A percentile compares a stretch with the other conserved stretches of the same genome.
These are phyloP conservation scores for Leishmania turanica DNA, from an alignment of 208 protist species.

Conservation along the genomic window DNA sequence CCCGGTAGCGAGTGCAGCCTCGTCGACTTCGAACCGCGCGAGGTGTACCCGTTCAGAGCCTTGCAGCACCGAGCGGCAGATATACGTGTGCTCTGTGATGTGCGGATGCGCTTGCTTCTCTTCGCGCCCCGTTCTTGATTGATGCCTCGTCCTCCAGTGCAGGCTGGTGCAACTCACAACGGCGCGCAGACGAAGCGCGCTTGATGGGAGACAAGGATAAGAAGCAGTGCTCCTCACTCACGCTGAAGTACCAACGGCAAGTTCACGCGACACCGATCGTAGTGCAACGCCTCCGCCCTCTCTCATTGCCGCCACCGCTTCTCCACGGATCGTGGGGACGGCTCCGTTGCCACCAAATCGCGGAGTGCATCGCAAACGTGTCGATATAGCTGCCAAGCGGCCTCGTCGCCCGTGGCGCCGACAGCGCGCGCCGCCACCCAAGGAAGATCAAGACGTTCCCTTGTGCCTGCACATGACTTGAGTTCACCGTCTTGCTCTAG, in stretches of 20 bases:
- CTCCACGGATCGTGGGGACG: neutral
- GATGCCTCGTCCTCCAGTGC: neutral
- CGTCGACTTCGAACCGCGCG: neutral
- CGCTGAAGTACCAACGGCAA: neutral
- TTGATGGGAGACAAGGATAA: neutral
- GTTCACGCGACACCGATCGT: neutral
- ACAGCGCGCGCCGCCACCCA: constrained; percentile 19
- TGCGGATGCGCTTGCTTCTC: neutral
- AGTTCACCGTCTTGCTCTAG: neutral
- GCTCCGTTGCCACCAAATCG: neutral
- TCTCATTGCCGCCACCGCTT: neutral
- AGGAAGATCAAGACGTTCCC: neutral
- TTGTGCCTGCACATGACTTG: neutral
- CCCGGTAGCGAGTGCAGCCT: neutral
- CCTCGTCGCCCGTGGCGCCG: constrained; percentile 14
- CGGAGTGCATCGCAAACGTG: constrained; percentile 10
- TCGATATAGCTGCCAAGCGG: constrained; percentile 12
- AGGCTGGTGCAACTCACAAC: neutral
- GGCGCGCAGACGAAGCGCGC: neutral
- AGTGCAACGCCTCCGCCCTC: neutral
- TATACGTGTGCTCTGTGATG: neutral
- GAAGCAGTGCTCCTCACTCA: neutral
- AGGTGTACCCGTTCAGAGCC: neutral
- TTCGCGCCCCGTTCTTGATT: neutral
- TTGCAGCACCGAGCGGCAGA: neutral